Evolutionary conservation across 202 grass and related monocot species (phyloP).

Genomic region (Panicum hallii): DNA sequence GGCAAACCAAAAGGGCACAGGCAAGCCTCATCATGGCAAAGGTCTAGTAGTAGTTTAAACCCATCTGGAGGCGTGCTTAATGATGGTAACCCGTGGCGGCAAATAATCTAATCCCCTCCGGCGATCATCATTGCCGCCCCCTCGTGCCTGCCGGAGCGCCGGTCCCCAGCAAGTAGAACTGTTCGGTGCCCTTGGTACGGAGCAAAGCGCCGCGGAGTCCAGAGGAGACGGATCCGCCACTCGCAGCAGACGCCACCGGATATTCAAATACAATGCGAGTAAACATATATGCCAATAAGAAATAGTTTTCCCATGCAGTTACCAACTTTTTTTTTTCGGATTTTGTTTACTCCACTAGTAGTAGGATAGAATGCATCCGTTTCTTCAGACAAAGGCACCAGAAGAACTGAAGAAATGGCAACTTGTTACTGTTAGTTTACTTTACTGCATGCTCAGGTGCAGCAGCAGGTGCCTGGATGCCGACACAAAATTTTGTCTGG

Average conservation of each 20-base stretch:
- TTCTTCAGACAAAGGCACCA: not conserved
- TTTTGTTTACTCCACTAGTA: not conserved
- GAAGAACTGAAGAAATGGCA: not conserved
- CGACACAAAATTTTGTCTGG: not conserved
- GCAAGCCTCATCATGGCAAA: constrained; percentile 7
- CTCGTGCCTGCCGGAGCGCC: not conserved
- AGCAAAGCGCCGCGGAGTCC: constrained; percentile 16
- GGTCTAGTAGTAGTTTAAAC: not conserved
- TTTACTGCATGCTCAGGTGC: not conserved
- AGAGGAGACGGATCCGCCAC: constrained; percentile 27
- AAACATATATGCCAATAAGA: not conserved
- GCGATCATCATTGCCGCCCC: not conserved
- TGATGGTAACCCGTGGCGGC: constrained; percentile 22
- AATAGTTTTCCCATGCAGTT: not conserved
- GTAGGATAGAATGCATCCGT: not conserved
- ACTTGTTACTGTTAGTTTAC: not conserved
- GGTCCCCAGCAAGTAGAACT: constrained; percentile 3
- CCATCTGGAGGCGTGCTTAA: not conserved
- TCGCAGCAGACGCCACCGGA: not conserved
- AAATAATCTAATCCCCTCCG: not conserved
- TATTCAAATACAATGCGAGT: not conserved
- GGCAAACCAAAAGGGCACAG: too few relatives aligned
- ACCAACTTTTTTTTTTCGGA: not conserved
- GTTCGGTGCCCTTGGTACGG: constrained; percentile 31
- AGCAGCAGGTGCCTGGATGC: not conserved